Evolutionary conservation across 106 monocot genomes (phyloP).

Genomic region (Ottelia alismoides): DNA sequence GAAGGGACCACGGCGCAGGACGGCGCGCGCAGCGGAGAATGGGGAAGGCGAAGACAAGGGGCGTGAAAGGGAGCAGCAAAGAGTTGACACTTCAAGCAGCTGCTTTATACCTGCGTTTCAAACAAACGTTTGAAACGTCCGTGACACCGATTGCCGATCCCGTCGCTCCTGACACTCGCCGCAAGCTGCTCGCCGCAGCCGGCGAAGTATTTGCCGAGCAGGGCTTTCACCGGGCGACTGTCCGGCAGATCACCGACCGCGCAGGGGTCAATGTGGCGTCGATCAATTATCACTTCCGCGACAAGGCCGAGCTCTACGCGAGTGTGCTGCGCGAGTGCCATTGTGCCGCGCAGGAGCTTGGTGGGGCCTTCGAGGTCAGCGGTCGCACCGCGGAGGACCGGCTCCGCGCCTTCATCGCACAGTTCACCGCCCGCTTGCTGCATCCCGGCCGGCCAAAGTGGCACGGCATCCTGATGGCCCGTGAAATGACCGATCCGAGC

Average conservation of each 20-base stretch:
- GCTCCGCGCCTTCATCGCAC: background rate
- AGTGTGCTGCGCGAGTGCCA: background rate
- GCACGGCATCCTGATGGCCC: background rate
- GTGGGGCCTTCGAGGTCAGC: background rate
- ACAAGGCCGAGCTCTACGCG: background rate
- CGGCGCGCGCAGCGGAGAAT: too few species aligned
- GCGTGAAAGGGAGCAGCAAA: too few species aligned
- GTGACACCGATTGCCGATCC: too few species aligned
- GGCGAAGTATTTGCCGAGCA: background rate
- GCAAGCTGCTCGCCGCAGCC: background rate
- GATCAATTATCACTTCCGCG: background rate
- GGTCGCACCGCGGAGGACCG: background rate
- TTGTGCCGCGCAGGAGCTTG: background rate
- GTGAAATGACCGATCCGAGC: background rate
- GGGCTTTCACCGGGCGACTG: background rate
- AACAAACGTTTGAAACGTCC: too few species aligned
- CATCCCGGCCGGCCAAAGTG: background rate
- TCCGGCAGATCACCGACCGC: background rate
- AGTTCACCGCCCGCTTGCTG: background rate
- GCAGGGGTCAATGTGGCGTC: background rate
- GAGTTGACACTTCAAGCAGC: too few species aligned
- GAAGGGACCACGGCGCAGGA: too few species aligned
- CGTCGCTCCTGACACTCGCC: background rate
- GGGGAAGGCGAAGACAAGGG: too few species aligned
- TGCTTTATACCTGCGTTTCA: too few species aligned